Conservation (phyloP, 2,329 filamentous ascomycete species). For the Penicillium sp. region DNA sequence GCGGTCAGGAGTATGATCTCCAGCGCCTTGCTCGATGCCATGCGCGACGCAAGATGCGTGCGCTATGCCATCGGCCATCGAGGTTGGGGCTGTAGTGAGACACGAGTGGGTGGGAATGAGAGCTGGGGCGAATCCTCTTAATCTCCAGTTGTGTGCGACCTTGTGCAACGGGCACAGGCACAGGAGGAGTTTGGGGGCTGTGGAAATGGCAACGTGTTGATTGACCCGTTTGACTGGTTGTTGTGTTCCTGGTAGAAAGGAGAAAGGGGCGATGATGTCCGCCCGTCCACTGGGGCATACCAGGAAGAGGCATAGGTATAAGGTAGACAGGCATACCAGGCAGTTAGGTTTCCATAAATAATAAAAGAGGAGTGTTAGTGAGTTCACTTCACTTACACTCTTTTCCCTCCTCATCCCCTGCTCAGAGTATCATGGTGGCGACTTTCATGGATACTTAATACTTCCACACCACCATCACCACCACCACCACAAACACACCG, state of each 20-base stretch:
- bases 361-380: too few relatives aligned
- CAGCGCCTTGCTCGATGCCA: neutral
- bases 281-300: slow-evolving; percentile 7
- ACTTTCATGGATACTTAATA: neutral
- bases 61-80: too few relatives aligned
- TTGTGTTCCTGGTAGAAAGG: slow-evolving; percentile 1
- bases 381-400: too few relatives aligned
- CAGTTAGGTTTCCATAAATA: too few relatives aligned
- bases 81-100: too few relatives aligned
- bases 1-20: neutral
- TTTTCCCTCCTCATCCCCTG: too few relatives aligned
- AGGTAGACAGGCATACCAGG: too few relatives aligned
- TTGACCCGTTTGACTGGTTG: slow-evolving; percentile 6
- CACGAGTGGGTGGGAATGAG: too few relatives aligned
- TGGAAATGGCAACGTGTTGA: neutral
- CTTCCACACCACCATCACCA: neutral
- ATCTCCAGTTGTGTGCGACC: too few relatives aligned
- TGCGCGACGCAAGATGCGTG: too few relatives aligned
- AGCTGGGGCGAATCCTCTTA: slow-evolving; percentile 9
- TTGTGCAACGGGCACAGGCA: too few relatives aligned
- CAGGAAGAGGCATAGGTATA: neutral
- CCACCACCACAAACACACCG: too few relatives aligned
- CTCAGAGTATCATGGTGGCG: neutral
- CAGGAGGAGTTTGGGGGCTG: neutral
- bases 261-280: slow-evolving; percentile 7